These are phyloP conservation scores for Pneumocystis oryctolagi DNA, from an alignment of 1,139 yeast genomes.

Conservation along the genomic window DNA sequence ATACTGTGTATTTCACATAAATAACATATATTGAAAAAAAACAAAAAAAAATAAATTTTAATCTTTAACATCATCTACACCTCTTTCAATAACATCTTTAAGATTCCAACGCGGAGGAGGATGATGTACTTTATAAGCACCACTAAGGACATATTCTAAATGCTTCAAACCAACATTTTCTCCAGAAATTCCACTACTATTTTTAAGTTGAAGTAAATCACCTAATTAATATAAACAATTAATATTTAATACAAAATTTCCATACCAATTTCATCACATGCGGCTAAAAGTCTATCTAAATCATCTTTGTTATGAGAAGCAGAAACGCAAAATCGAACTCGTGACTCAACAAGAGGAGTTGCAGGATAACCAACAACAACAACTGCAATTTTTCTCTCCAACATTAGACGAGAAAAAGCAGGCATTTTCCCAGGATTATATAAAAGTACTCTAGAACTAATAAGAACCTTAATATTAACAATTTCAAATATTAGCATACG, in stretches of 20 bases:
- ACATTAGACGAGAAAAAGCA: slow-evolving; percentile 69
- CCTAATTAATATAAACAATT: slow-evolving; percentile 22
- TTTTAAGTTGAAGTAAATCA: slow-evolving; percentile 56
- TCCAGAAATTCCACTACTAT: slow-evolving; percentile 61
- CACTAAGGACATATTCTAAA: slow-evolving; percentile 21
- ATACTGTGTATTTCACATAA: neutral
- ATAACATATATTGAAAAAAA: neutral
- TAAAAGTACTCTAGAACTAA: slow-evolving; percentile 33
- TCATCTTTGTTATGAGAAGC: slow-evolving; percentile 88
- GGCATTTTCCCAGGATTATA: slow-evolving; percentile 93
- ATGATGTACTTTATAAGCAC: slow-evolving; percentile 26
- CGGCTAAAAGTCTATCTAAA: slow-evolving; percentile 62
- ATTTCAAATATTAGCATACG: slow-evolving; percentile 23
- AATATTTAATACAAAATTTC: neutral
- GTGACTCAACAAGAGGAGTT: slow-evolving; percentile 75
- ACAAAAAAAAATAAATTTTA: neutral
- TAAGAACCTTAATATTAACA: neutral
- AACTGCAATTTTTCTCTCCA: slow-evolving; percentile 70
- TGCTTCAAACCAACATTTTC: slow-evolving; percentile 28
- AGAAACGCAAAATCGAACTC: slow-evolving; percentile 86
- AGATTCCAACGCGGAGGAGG: slow-evolving; percentile 56
- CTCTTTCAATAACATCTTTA: slow-evolving; percentile 56
- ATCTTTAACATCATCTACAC: slow-evolving; percentile 43
- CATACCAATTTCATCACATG: slow-evolving; percentile 50
- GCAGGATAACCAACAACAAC: slow-evolving; percentile 98